Evolutionary conservation across 1,284 basidiomycete species (phyloP).

Genomic region (Marasmius tenuissimus): DNA sequence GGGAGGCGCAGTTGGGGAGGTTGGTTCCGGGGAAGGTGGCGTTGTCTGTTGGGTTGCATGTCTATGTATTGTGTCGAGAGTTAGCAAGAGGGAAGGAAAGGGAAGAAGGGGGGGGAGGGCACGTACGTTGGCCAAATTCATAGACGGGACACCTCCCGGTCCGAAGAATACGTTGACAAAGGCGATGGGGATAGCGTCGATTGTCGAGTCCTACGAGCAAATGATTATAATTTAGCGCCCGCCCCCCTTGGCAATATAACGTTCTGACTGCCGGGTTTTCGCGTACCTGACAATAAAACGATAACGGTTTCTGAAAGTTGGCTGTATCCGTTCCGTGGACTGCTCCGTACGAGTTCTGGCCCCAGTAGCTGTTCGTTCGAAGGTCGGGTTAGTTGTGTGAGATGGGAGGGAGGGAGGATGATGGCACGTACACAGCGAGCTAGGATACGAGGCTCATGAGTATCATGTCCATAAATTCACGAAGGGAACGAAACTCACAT

Average conservation of each 20-base stretch:
- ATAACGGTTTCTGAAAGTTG: conserved; percentile 56
- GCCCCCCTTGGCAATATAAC: too few species aligned
- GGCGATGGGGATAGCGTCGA: conserved; percentile 63
- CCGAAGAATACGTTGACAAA: conserved; percentile 65
- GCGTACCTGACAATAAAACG: conserved; percentile 57
- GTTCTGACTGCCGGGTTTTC: background rate
- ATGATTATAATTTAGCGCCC: background rate
- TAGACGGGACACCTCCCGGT: conserved; percentile 53
- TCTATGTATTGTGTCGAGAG: conserved; percentile 32
- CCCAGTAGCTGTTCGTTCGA: conserved; percentile 51
- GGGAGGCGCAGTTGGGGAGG: conserved; percentile 52
- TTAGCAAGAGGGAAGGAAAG: conserved; percentile 4
- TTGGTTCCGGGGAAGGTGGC: conserved; percentile 56
- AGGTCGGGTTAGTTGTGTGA: background rate
- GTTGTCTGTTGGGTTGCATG: conserved; percentile 55
- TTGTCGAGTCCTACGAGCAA: conserved; percentile 47
- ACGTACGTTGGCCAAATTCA: conserved; percentile 63
- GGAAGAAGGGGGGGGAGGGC: background rate
- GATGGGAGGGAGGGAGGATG: background rate
- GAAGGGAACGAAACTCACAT: conserved; percentile 38
- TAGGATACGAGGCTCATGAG: background rate
- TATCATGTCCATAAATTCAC: background rate
- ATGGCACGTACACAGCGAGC: background rate
- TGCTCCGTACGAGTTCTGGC: conserved; percentile 68
- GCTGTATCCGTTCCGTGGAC: conserved; percentile 43